Conservation (phyloP, 495 filamentous ascomycete genomes). For the Penicillium waksmanii region DNA sequence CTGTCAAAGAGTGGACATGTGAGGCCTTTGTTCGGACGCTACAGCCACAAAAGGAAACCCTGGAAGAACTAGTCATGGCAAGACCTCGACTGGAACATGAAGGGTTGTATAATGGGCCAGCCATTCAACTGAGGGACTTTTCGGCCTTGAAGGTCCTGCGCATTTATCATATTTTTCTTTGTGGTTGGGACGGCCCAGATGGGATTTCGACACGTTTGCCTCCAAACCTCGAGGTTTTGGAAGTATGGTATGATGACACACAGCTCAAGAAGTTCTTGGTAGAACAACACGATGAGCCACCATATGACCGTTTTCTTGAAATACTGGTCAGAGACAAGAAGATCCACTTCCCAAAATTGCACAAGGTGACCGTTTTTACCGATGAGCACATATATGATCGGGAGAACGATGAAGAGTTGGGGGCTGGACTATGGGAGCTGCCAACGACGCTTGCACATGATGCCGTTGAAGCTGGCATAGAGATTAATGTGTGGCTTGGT, state of each 20-base stretch:
- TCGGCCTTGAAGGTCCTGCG: slow-evolving; percentile 17
- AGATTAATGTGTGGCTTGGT: too few species aligned
- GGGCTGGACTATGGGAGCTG: background rate
- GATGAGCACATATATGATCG: background rate
- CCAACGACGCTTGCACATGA: background rate
- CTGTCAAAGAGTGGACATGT: slow-evolving; percentile 17
- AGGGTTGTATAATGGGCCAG: slow-evolving; percentile 20
- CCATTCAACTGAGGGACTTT: slow-evolving; percentile 22
- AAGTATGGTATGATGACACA: slow-evolving; percentile 24
- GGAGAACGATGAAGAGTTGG: background rate
- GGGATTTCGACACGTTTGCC: slow-evolving; percentile 19
- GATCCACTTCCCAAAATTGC: background rate
- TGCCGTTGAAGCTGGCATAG: background rate
- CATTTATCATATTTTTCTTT: slow-evolving; percentile 25
- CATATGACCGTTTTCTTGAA: background rate
- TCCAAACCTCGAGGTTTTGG: slow-evolving; percentile 18
- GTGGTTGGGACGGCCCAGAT: slow-evolving; percentile 11
- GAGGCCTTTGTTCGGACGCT: slow-evolving; percentile 27
- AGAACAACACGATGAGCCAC: background rate
- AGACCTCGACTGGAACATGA: slow-evolving; percentile 21
- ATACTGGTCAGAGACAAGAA: background rate
- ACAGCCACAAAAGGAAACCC: slow-evolving; percentile 14
- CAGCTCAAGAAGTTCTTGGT: slow-evolving; percentile 9
- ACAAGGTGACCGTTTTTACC: background rate
- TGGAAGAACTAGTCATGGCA: slow-evolving; percentile 23